A percentile compares a stretch with the other conserved stretches of the same genome.
These are phyloP conservation scores for Pterocarpus santalinus DNA, from an alignment of 306 rosid genomes.

Conservation along the genomic window DNA sequence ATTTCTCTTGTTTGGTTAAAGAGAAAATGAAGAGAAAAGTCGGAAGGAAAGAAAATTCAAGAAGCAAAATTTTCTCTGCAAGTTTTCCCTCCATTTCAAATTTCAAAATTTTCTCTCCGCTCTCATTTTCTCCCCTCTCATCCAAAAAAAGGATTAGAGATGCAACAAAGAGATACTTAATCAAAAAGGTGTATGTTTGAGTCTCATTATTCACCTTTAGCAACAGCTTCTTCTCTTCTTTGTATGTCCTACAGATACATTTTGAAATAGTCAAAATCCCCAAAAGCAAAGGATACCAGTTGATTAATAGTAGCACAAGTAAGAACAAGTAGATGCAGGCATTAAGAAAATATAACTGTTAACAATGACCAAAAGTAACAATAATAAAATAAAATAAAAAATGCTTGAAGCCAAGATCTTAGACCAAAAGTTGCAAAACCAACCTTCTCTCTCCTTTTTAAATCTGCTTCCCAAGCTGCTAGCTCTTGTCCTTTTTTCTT, in stretches of 20 bases:
- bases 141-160: constrained; percentile 14
- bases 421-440: constrained; percentile 9
- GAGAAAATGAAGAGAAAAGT: constrained; percentile 13
- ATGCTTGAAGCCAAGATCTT: constrained; percentile 5
- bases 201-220: constrained; percentile 62
- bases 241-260: constrained; percentile 74
- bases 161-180: constrained; percentile 9
- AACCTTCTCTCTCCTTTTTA: constrained; percentile 87
- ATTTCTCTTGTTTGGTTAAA: background rate
- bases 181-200: constrained; percentile 16
- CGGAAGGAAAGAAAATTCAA: background rate
- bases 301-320: constrained; percentile 35
- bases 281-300: constrained; percentile 35
- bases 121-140: constrained; percentile 1
- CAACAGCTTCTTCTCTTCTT: constrained; percentile 87
- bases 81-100: constrained; percentile 18
- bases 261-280: constrained; percentile 44
- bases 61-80: constrained; percentile 7
- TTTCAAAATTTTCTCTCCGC: constrained; percentile 19
- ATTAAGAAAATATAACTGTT: constrained; percentile 33
- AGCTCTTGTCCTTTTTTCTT: constrained; percentile 85
- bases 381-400: constrained; percentile 26
- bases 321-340: constrained; percentile 21
- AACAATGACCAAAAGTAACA: constrained; percentile 28
- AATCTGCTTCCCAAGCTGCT: constrained; percentile 93